These are phyloP conservation scores for Dryas alaskensis DNA, from an alignment of 306 rosid genomes.

Conservation along the genomic window DNA sequence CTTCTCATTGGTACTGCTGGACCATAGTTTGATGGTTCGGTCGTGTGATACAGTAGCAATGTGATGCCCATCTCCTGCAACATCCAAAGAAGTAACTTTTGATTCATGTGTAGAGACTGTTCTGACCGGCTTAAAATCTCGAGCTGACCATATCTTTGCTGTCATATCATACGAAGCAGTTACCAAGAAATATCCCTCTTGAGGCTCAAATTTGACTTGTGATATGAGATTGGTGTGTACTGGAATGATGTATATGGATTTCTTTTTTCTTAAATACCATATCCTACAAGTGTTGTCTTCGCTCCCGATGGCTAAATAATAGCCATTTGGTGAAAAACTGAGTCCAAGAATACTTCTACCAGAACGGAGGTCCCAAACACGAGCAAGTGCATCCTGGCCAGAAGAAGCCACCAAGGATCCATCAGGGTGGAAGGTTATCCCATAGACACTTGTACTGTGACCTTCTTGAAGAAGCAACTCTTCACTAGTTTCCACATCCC, in stretches of 20 bases:
- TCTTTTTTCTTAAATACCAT: slow-evolving; percentile 93
- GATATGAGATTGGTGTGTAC: slow-evolving; percentile 91
- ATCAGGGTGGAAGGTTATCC: slow-evolving; percentile 75
- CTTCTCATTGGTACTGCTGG: slow-evolving; percentile 37
- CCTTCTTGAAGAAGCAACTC: slow-evolving; percentile 99
- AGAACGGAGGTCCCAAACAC: slow-evolving; percentile 96
- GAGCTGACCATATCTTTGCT: too few relatives aligned
- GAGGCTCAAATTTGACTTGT: slow-evolving; percentile 90
- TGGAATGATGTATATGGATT: slow-evolving; percentile 77
- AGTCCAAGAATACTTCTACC: slow-evolving; percentile 88
- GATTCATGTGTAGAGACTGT: too few relatives aligned
- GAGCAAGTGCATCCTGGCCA: slow-evolving; percentile 84
- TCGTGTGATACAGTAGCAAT: slow-evolving; percentile 81
- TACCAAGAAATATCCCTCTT: slow-evolving; percentile 91
- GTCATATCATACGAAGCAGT: slow-evolving; percentile 94
- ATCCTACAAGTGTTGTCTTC: slow-evolving; percentile 90
- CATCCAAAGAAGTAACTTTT: too few relatives aligned
- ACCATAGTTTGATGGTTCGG: slow-evolving; percentile 85
- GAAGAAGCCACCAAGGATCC: slow-evolving; percentile 93
- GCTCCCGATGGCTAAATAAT: slow-evolving; percentile 86
- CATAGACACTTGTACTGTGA: slow-evolving; percentile 84
- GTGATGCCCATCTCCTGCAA: slow-evolving; percentile 71
- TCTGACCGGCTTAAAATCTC: too few relatives aligned
- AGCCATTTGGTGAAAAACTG: slow-evolving; percentile 87
- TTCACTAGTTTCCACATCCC: slow-evolving; percentile 84